Evolutionary conservation across 1,139 yeast species (phyloP).

Genomic region (Fermentozyma sake): DNA sequence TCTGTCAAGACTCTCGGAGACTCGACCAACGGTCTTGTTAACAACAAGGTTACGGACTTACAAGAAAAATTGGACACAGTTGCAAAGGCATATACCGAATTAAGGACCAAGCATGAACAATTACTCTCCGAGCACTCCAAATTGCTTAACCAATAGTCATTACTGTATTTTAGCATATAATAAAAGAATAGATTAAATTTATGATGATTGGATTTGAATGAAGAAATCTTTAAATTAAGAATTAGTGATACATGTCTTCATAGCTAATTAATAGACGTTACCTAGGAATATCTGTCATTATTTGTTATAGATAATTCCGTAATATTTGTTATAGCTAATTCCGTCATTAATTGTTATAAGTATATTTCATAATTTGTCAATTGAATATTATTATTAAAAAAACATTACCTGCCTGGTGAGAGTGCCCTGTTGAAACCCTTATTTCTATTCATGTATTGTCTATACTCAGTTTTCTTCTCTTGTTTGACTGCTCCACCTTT

Average conservation of each 20-base stretch:
- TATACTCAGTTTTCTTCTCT: slow-evolving; percentile 43
- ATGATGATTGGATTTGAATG: no score
- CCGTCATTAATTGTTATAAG: no score
- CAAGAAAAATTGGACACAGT: slow-evolving; percentile 46
- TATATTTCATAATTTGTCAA: no score
- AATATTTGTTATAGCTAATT: no score
- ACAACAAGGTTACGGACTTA: slow-evolving; percentile 18
- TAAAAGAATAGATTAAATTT: no score
- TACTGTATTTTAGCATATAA: neutral
- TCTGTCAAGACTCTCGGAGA: slow-evolving; percentile 21
- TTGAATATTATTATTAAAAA: neutral
- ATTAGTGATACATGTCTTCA: no score
- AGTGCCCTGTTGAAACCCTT: slow-evolving; percentile 60
- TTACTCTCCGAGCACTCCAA: slow-evolving; percentile 51
- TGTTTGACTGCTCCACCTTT: slow-evolving; percentile 44
- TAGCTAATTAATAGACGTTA: no score
- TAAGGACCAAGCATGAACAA: slow-evolving; percentile 59
- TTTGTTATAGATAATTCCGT: no score
- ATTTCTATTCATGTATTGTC: slow-evolving; percentile 65
- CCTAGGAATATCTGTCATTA: no score
- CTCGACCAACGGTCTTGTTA: slow-evolving; percentile 8
- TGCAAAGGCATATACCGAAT: slow-evolving; percentile 53
- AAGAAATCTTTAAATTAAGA: no score
- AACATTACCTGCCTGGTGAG: slow-evolving; percentile 41
- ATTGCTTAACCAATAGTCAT: slow-evolving; percentile 10